Base-by-base conservation (phyloP, 2,329 filamentous ascomycete genomes). In the Penicillium sp. region DNA sequence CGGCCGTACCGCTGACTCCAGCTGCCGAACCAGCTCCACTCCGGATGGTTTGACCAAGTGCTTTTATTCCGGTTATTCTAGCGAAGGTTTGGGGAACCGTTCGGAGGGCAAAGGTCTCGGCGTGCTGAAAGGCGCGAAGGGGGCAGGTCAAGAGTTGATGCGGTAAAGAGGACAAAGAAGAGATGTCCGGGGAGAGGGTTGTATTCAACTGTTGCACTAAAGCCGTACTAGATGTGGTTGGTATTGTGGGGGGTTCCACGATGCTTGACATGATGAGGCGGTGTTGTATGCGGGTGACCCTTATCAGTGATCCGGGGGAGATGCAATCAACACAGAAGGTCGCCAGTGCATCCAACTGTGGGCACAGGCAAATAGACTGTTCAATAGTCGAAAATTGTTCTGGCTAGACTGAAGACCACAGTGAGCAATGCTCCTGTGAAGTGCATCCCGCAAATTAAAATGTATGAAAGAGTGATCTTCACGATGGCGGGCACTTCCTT, bases 1-100 rank as follows among this genome's bases (percentile, higher is more conserved):
- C 70, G 2, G 71, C 72, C 21, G 69, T 43, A 79, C 78, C 21
- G 79, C 73, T 73, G 36, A 61, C 68, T n/a, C 53, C 52, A 3
- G 51, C 38, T 39, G 61, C 48, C 41, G 57, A 6, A 33, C 61
- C 58, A 29, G 63, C 59, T 25, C 61, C 52, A n/a, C 62, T 57
- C 66, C 67, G 66, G 7, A 72, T 57, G 25, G 63, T 64, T 36
- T 62, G 60, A 15, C 64, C 59, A 25, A 74, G 66, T 35, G 63
- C 62, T 27, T 67, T 65, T 13, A 75, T 55, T 10, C 70, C 70
- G 6, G 68, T 60, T 23, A 70, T 55, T 47, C 66, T 69, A 21
- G 63, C 73, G 21, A 76, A 52, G 15, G 71, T 69, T 47, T 66
- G 67, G 43, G 75, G 73, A 44, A 76, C 61, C 7, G 72, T 71